phyloP scores from a whole-genome alignment of 495 filamentous ascomycete genomes.

The Talaromyces nanjingensis region DNA sequence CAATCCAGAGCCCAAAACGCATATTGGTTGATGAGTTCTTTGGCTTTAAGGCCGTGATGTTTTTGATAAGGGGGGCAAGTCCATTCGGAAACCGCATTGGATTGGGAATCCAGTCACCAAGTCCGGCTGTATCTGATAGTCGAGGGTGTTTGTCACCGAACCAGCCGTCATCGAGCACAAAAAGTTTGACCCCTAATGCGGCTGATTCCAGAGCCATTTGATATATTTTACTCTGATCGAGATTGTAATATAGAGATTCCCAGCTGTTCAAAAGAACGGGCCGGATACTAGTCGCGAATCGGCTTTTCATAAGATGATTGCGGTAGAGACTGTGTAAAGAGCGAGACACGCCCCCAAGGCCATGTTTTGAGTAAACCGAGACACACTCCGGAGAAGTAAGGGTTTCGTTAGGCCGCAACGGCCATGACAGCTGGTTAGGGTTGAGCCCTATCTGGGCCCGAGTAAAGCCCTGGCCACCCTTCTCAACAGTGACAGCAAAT shows the following conservation, averaged over 20 bases:
- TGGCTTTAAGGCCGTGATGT: slow-evolving; percentile 35
- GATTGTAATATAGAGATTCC: slow-evolving; percentile 47
- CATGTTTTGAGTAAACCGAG: slow-evolving; percentile 43
- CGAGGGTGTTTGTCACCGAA: slow-evolving; percentile 50
- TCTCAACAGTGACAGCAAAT: slow-evolving; percentile 44
- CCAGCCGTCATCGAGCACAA: slow-evolving; percentile 54
- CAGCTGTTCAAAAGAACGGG: slow-evolving; percentile 50
- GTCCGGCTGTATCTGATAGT: slow-evolving; percentile 36
- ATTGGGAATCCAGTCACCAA: slow-evolving; percentile 51
- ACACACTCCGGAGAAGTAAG: slow-evolving; percentile 48
- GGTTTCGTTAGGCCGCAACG: slow-evolving; percentile 35
- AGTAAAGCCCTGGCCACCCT: slow-evolving; percentile 46
- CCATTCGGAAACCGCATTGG: slow-evolving; percentile 46
- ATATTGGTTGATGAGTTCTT: slow-evolving; percentile 34
- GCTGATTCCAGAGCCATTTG: slow-evolving; percentile 42
- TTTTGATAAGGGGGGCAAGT: slow-evolving; percentile 31
- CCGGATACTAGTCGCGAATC: slow-evolving; percentile 38
- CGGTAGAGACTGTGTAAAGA: slow-evolving; percentile 46
- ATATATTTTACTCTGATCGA: slow-evolving; percentile 40
- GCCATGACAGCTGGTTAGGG: slow-evolving; percentile 42
- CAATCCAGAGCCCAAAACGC: slow-evolving; percentile 50
- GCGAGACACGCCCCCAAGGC: slow-evolving; percentile 47
- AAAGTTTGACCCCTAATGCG: slow-evolving; percentile 41
- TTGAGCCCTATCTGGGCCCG: slow-evolving; percentile 46
- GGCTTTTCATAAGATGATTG: slow-evolving; percentile 47